These are phyloP conservation scores for Noccaea caerulescens DNA, from an alignment of 345 rosid species.

Conservation along the genomic window DNA sequence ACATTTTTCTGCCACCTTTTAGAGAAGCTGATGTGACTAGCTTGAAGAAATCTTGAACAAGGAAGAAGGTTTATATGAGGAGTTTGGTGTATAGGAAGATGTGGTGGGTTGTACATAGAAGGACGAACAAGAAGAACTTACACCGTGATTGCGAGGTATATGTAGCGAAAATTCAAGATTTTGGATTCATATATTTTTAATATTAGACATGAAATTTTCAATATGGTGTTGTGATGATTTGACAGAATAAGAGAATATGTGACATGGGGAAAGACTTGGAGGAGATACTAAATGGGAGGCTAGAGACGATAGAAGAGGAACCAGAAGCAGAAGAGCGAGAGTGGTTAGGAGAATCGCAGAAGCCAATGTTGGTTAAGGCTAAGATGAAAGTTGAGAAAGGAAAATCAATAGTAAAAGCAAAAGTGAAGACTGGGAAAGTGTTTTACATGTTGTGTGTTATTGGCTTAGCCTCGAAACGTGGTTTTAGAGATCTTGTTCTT, in stretches of 20 bases:
- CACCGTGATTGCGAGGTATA: conserved; percentile 38
- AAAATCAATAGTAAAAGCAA: conserved; percentile 42
- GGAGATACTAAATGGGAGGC: conserved; percentile 44
- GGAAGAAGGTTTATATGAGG: conserved; percentile 35
- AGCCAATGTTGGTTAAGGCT: conserved; percentile 38
- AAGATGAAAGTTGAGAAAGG: conserved; percentile 42
- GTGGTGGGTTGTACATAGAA: conserved; percentile 43
- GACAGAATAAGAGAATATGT: conserved; percentile 37
- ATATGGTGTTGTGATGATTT: conserved; percentile 13
- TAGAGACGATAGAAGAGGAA: conserved; percentile 47
- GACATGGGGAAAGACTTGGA: conserved; percentile 44
- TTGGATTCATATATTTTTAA: conserved; percentile 4
- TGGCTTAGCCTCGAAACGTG: conserved; percentile 44
- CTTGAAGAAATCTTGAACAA: conserved; percentile 22
- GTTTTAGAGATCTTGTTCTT: conserved; percentile 41
- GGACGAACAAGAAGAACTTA: conserved; percentile 33
- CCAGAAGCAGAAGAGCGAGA: conserved; percentile 43
- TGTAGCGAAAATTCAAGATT: neutral
- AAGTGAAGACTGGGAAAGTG: conserved; percentile 44
- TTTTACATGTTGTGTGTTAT: conserved; percentile 44
- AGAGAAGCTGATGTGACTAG: conserved; percentile 34
- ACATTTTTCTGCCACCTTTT: conserved; percentile 22
- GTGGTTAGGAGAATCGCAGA: conserved; percentile 31
- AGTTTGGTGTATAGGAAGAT: conserved; percentile 39
- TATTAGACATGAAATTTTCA: neutral